Conservation (phyloP, 441 rosid species). For the Populus trichocarpa region DNA sequence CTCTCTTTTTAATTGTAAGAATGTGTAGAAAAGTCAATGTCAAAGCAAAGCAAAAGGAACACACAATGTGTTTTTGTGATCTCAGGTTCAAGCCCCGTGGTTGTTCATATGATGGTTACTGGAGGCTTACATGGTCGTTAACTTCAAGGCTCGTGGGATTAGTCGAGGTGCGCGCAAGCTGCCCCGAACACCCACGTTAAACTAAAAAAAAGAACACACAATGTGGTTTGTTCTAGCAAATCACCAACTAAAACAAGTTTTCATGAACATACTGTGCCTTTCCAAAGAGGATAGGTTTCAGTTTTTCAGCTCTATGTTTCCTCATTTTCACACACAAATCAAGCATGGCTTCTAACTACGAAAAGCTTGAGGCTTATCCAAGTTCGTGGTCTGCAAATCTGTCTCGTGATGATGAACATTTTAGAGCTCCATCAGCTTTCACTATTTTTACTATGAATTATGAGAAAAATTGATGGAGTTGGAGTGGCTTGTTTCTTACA, state of each 20-base stretch:
- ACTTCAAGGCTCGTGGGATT: no score
- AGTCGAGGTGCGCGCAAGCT: no score
- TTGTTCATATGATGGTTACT: no score
- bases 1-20: background rate
- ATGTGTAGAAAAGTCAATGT: background rate
- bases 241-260: background rate
- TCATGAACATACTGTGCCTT: background rate
- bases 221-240: background rate
- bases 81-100: no score
- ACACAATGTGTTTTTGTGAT: background rate
- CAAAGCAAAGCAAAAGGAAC: background rate
- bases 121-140: no score
- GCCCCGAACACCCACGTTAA: no score
- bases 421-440: background rate
- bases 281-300: background rate
- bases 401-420: background rate
- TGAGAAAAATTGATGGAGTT: background rate
- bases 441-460: background rate
- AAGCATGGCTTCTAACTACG: background rate
- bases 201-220: background rate
- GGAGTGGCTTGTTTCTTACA: constrained; percentile 6
- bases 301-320: background rate
- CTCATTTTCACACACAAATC: background rate
- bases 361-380: background rate
- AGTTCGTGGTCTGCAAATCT: background rate